Percentiles rank a stretch among this genome's conserved stretches.
phyloP scores from a whole-genome alignment of 2,329 filamentous ascomycete genomes.

The Botrytis paeoniae region DNA sequence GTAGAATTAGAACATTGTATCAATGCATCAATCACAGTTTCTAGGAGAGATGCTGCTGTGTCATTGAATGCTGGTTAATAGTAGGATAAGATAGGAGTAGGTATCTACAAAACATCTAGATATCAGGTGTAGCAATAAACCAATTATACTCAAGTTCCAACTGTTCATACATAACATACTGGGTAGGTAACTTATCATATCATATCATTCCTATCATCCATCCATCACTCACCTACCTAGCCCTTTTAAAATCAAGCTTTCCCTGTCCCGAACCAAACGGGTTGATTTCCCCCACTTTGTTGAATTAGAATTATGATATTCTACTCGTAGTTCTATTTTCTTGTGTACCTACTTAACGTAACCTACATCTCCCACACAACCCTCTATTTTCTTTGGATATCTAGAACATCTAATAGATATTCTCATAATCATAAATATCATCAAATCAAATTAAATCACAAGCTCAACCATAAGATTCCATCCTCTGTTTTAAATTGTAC shows the following conservation, averaged over 20 bases:
- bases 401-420: background rate
- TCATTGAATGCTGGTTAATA: background rate
- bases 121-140: no score
- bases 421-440: background rate
- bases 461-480: background rate
- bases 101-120: background rate
- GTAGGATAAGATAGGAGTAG: background rate
- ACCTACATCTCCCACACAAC: background rate
- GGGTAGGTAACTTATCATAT: background rate
- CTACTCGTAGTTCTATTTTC: background rate
- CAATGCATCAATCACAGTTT: background rate
- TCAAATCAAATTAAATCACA: background rate
- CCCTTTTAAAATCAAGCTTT: background rate
- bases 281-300: constrained; percentile 3
- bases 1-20: background rate
- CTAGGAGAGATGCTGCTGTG: background rate
- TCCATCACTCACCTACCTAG: background rate
- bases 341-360: background rate
- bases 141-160: background rate
- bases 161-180: background rate
- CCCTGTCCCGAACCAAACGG: background rate
- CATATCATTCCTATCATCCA: background rate
- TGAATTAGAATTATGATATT: background rate
- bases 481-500: background rate
- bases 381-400: background rate